Evolutionary conservation across 192 early-diverging fungal species (phyloP).

Genomic region (Pilaira anomala): DNA sequence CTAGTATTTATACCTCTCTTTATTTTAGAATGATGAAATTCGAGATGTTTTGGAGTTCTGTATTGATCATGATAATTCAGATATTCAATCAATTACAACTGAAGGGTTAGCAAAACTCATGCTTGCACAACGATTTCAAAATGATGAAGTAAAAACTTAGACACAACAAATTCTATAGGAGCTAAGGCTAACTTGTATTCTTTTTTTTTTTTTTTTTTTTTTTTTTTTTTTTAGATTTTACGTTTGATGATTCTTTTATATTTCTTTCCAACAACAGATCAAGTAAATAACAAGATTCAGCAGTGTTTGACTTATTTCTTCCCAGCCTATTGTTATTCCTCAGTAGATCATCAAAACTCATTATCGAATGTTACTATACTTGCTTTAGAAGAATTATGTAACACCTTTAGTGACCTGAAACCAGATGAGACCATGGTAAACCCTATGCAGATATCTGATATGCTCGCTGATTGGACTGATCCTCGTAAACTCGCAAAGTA

Average conservation of each 20-base stretch:
- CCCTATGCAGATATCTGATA: constrained; percentile 64
- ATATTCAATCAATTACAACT: constrained; percentile 65
- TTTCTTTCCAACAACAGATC: constrained; percentile 68
- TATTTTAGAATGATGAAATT: constrained; percentile 42
- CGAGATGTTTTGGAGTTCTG: constrained; percentile 46
- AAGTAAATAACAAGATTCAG: constrained; percentile 61
- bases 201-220: background rate
- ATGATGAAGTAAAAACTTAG: constrained; percentile 36
- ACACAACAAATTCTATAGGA: background rate
- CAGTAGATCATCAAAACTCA: constrained; percentile 63
- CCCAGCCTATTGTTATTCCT: constrained; percentile 78
- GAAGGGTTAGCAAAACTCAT: constrained; percentile 79
- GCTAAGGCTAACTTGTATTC: background rate
- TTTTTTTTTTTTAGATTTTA: constrained; percentile 49
- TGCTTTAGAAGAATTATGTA: constrained; percentile 34
- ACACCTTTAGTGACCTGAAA: constrained; percentile 28
- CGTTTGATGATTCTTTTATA: constrained; percentile 77
- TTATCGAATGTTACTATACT: constrained; percentile 57
- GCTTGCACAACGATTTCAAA: constrained; percentile 41
- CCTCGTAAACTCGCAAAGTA: constrained; percentile 62
- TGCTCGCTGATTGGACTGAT: constrained; percentile 77
- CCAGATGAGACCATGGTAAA: constrained; percentile 48
- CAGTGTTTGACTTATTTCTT: constrained; percentile 92
- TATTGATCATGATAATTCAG: constrained; percentile 54
- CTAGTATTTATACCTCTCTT: constrained; percentile 10